Conservation (phyloP, 225 moss, liverwort and hornwort species). For the Physcomitrium patens region DNA sequence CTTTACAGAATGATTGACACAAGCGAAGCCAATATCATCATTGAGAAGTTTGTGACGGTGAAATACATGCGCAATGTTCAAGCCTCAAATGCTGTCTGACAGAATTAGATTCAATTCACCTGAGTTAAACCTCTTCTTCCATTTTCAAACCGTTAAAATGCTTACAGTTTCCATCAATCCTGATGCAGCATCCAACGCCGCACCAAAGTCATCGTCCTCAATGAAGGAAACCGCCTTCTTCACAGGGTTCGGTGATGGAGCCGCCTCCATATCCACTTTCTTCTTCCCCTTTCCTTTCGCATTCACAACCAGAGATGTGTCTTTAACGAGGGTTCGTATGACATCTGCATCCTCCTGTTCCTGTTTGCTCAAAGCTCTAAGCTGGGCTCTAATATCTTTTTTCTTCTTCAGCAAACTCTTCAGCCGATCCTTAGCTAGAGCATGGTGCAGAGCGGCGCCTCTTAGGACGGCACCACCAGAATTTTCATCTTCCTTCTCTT, state of each 20-base stretch:
- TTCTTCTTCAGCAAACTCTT: conserved; percentile 50
- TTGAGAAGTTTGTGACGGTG: neutral
- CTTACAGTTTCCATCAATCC: conserved; percentile 90
- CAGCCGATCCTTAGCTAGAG: conserved; percentile 52
- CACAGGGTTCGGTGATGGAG: conserved; percentile 20
- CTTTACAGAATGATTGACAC: conserved; percentile 10
- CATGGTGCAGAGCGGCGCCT: conserved; percentile 62
- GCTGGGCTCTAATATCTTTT: conserved; percentile 45
- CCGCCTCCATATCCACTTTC: conserved; percentile 37
- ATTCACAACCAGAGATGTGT: conserved; percentile 26
- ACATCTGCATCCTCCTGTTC: conserved; percentile 55
- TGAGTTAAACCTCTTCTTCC: neutral
- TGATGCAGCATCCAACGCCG: conserved; percentile 86
- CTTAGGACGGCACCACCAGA: conserved; percentile 39
- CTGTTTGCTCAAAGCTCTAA: conserved; percentile 45
- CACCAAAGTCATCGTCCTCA: conserved; percentile 84
- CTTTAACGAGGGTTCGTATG: conserved; percentile 45
- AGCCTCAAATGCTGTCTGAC: neutral
- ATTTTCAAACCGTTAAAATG: conserved; percentile 28
- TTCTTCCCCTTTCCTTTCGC: conserved; percentile 46
- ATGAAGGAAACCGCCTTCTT: conserved; percentile 56
- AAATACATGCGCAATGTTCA: neutral
- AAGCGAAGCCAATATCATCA: conserved; percentile 1
- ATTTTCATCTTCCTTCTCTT: conserved; percentile 38
- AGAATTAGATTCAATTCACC: conserved; percentile 10